Conservation (phyloP, 345 rosid genomes). For the Citrus medica region DNA sequence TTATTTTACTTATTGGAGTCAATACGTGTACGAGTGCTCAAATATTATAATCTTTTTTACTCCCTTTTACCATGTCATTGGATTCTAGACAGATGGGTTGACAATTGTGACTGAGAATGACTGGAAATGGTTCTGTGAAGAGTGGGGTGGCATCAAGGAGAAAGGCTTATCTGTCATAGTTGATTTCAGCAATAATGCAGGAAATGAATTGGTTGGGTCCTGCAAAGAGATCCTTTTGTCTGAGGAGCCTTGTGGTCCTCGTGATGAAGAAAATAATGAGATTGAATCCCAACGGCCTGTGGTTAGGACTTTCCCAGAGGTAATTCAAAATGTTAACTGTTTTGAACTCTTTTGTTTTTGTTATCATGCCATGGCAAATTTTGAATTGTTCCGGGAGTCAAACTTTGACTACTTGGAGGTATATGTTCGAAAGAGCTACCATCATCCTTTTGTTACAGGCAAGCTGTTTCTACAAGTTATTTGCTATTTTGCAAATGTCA, state of each 20-base stretch:
- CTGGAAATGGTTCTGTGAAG: slow-evolving; percentile 92
- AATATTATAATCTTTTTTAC: slow-evolving; percentile 16
- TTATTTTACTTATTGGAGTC: background rate
- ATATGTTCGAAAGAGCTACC: background rate
- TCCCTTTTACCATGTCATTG: slow-evolving; percentile 16
- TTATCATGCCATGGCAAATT: background rate
- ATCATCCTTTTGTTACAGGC: background rate
- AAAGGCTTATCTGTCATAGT: slow-evolving; percentile 68
- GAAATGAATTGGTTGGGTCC: slow-evolving; percentile 27
- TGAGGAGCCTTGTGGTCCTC: slow-evolving; percentile 45
- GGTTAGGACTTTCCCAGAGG: slow-evolving; percentile 77
- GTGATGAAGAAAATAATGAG: slow-evolving; percentile 56
- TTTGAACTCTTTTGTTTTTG: background rate
- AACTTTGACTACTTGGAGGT: background rate
- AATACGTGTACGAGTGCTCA: background rate
- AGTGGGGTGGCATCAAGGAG: slow-evolving; percentile 79
- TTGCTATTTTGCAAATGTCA: background rate
- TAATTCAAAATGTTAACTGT: slow-evolving; percentile 26
- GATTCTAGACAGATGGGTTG: slow-evolving; percentile 81
- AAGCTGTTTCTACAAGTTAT: background rate
- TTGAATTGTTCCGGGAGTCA: background rate
- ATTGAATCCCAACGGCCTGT: slow-evolving; percentile 43
- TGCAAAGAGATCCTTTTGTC: slow-evolving; percentile 27
- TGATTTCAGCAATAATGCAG: slow-evolving; percentile 38
- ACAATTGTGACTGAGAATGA: slow-evolving; percentile 77